Evolutionary conservation across 2,329 filamentous ascomycete genomes (phyloP), one percentile per base, ranked within the genome.

Genomic region (Sclerotinia trifoliorum): DNA sequence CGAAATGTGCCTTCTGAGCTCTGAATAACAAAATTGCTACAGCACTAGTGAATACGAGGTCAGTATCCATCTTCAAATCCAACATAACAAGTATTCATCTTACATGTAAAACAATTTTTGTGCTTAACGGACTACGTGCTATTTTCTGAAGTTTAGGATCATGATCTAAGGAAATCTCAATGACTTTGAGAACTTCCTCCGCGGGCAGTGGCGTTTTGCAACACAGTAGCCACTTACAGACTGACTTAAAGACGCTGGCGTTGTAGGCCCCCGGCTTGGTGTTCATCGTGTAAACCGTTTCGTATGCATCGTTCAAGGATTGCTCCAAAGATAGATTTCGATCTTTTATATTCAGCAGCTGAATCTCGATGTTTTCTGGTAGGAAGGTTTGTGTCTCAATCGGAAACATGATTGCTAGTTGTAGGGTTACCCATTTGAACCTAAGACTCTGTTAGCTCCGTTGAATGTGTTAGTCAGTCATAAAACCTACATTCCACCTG

Each of bases 401-500:
- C 26, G 44, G 26, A 35, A 49, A 61, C 58, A 61, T 49, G 6
- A 61, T 48, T 48, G 58, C 58, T 21, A 61, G 44, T 5, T 61
- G 58, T 2, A 61, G 29, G 6, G 26, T 49, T n/a, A 49, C 58
- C 26, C 58, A 61, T 49, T 49, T 49, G 21, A 61, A 61, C 58
- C 44, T 49, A 29, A 49, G 5, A 11, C 15, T 35, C 6, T 2
- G 44, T 49, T 8, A 61, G 7, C 24, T 10, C 17, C 11, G n/a
- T n/a, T 61, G 26, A 1, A 3, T 48, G 15, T 10, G 1, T 35
- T 10, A 19, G 5, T 2, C 1, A 24, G 26, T 19, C 13, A 49
- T 35, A 24, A 15, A 15, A 61, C 44, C 8, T 17, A 61, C 44
- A 61, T 61, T 61, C 44, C 58, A 35, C 58, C 58, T 3, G 26